These are phyloP conservation scores for Taxawa tesnikishii DNA, from an alignment of 2,329 filamentous ascomycete species.

Conservation along the genomic window DNA sequence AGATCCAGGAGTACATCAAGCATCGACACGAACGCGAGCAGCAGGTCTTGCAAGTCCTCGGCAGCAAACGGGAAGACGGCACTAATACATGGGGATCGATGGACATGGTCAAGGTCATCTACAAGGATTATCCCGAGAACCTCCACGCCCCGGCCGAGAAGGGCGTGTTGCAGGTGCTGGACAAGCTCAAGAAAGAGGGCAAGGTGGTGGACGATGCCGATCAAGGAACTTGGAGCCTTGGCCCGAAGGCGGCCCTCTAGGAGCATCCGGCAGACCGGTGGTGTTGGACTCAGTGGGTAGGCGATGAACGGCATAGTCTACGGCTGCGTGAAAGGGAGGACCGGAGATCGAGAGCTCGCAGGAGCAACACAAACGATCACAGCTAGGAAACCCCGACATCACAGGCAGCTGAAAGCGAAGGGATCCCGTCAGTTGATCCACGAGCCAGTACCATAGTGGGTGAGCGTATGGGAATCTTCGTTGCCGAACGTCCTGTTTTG, in stretches of 20 bases:
- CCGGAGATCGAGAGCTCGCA: too few relatives aligned
- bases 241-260: conserved; percentile 4
- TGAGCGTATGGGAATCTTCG: too few relatives aligned
- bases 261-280: too few relatives aligned
- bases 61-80: conserved; percentile 15
- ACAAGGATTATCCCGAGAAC: conserved; percentile 62
- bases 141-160: conserved; percentile 64
- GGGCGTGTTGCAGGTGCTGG: conserved; percentile 66
- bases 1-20: conserved; percentile 68
- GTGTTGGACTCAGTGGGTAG: too few relatives aligned
- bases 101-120: conserved; percentile 82
- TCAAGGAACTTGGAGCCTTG: conserved; percentile 2
- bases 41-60: conserved; percentile 58
- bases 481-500: too few relatives aligned
- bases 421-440: too few relatives aligned
- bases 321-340: too few relatives aligned
- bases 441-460: too few relatives aligned
- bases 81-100: conserved; percentile 51
- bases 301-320: too few relatives aligned
- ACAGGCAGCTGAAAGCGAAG: too few relatives aligned
- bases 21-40: conserved; percentile 71
- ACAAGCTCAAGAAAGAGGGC: conserved; percentile 66
- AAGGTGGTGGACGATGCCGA: conserved; percentile 27
- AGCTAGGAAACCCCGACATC: too few relatives aligned
- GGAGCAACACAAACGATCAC: too few relatives aligned